Evolutionary conservation across 2,329 filamentous ascomycete genomes (phyloP).

Genomic region (Botrytis porri): DNA sequence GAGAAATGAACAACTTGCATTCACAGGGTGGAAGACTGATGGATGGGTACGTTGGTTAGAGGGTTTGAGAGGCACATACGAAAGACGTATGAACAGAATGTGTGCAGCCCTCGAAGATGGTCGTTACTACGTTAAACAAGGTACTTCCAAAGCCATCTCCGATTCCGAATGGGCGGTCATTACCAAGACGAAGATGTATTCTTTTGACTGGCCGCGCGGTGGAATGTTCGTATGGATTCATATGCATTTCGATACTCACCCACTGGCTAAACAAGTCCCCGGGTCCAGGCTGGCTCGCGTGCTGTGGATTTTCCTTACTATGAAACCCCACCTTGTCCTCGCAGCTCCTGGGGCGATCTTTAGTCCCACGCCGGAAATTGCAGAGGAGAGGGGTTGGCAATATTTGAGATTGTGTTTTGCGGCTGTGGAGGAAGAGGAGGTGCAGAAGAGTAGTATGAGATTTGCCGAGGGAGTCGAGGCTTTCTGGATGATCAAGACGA

Average conservation of each 20-base stretch:
- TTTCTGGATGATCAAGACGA: constrained; percentile 75
- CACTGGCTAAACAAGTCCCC: constrained; percentile 57
- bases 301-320: constrained; percentile 69
- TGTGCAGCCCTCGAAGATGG: constrained; percentile 68
- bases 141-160: constrained; percentile 52
- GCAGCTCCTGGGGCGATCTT: constrained; percentile 73
- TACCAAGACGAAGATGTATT: constrained; percentile 69
- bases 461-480: constrained; percentile 66
- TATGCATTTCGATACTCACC: constrained; percentile 69
- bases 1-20: constrained; percentile 38
- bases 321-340: constrained; percentile 66
- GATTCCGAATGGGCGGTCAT: constrained; percentile 71
- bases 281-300: constrained; percentile 58
- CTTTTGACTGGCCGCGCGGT: constrained; percentile 75
- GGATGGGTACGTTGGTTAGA: constrained; percentile 93
- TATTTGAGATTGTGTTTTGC: constrained; percentile 83
- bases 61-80: constrained; percentile 78
- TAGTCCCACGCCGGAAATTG: constrained; percentile 60
- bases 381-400: constrained; percentile 59
- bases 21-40: constrained; percentile 69
- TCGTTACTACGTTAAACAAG: constrained; percentile 62
- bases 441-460: constrained; percentile 59
- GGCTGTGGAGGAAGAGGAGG: constrained; percentile 69
- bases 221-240: constrained; percentile 92
- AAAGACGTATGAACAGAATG: constrained; percentile 81